Base-by-base conservation (phyloP, 1,139 yeast genomes). In the Blastobotrys indianensis region DNA sequence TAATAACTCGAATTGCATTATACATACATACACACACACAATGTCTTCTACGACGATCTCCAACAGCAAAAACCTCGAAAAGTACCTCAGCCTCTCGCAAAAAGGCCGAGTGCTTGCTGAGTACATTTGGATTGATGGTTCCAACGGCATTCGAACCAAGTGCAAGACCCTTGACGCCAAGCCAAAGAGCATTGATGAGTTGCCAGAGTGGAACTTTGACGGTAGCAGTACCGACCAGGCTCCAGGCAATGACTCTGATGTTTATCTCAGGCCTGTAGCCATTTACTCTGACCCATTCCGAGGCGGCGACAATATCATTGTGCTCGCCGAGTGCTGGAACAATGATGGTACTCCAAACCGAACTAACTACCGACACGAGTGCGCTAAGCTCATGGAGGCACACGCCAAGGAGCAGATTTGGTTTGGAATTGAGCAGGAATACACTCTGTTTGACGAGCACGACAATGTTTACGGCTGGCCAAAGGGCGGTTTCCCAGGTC, bases 141-240 rank as follows among this genome's bases (percentile, higher is more conserved):
- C 85, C 59, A 95, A 95, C 68, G 80, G 82, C 66, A 72, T 90
- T 61, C 86, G 98, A 74, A 87, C 97, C 54, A 92, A 92, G 75
- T 87, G 95, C 72, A 85, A 82, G 72, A 92, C 97, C 49, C 74
- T 92, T 58, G 61, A 61, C 62, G 79, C 81, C 71, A 76, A 72
- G 62, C 86, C 94, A 49, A 64, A 78, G 42, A 73, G 83, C 38
- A 75, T 86, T 48, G 94, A 85, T 54, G 95, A 92, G 64, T 77
- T 92, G 59, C 97, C 97, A 58, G 97, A 90, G 71, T 92, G 98
- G 98, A 92, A 92, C 79, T 92, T 92, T 63, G 98, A 92, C 69
- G 98, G 98, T 70, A 90, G 97, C 41, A 88, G 97, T 31, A 92
- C 98, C 45, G 92, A 87, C 57, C 98, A 92, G 76, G 98, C 98